Evolutionary conservation across 345 rosid species (phyloP), one percentile per base, ranked within the genome.

Genomic region (Anastatica hierochuntica): DNA sequence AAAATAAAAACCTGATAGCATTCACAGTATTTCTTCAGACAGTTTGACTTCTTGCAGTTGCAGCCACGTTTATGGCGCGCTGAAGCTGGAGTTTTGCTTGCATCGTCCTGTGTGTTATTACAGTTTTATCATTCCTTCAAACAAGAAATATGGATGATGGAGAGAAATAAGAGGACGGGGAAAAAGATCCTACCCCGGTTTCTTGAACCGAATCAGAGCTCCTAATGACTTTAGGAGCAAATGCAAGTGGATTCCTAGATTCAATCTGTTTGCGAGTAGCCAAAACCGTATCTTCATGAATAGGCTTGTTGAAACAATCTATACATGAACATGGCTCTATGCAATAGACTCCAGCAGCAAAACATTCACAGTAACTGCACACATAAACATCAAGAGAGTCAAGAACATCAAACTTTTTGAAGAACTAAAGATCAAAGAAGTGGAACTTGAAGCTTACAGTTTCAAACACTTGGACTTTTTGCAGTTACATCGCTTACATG

Each of bases 301-400:
- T 83, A 44, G 97, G 95, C 64, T 81, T 92, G 70, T 92, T 92
- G 76, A 79, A 81, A 74, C 98, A 92, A 46, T 88, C 95, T 76
- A 78, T 86, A 71, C 98, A 92, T 44, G 94, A 72, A 30, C 98
- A 92, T 11, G 98, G 94, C 62, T 83, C 98, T 24, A 82, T 81
- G 64, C 98, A 92, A 57, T 88, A 92, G 10, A 85, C 84, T 24
- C 98, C 97, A 49, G 98, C 95, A 74, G 97, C 98, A 78, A 92
- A 92, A 54, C 98, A 92, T 74, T 92, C 98, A 49, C 98, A 68
- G 18, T 62, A 62, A 29, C 63, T 68, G 23, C 68, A 49, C 29
- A 50, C 14, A 30, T 15, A 30, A 21, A 18, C 19, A 45, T 33
- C 57, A 41, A 42, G 27, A 47, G 6, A 47, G 47, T 61, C 58